Base-by-base conservation (phyloP, 2,329 filamentous ascomycete genomes). In the Cordyceps fumosorosea region DNA sequence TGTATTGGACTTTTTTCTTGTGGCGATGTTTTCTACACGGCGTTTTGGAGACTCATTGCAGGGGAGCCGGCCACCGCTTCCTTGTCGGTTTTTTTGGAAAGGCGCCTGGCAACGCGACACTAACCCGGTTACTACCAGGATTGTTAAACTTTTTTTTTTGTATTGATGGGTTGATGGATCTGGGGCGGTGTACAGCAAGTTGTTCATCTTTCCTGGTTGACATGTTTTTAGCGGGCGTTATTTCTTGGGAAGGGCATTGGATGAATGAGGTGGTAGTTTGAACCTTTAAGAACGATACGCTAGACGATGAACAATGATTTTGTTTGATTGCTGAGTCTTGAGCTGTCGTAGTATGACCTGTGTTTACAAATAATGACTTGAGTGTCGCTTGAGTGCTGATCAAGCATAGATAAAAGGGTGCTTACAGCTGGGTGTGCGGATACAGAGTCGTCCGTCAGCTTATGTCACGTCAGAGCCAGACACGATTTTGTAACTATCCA, bases 191-290 rank as follows among this genome's bases (percentile, higher is more conserved):
- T n/a, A 32, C 12, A 24, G 24, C n/a, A 29, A 29, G 24, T 45
- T 34, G 16, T n/a, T 47, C 20, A 16, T 24, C 12, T 16, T 34
- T n/a, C 52, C 10, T 32, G 4, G 26, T 56, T 61, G 37, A 22
- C 32, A 55, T 62, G n/a, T 29, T 47, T 26, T 56, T 53, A 62
- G 60, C 60, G 60, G 60, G 60, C 60, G 60, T 62, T 50, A 37
- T 11, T 40, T 37, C 18, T 18, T 20, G 14, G 11, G 11, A 60
- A 12, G 16, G 22, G 45, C 5, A 22, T 47, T 20, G 32, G n/a
- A 16, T 6, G 37, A 12, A 50, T n/a, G 37, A n/a, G 3, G 14
- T 22, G 34, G 24, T 8, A 7, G 40, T 37, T 34, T 42, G 22
- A 37, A 34, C 5, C 26, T 50, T 52, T 42, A 14, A n/a, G 4